These are phyloP conservation scores for Drosera capensis DNA, from an alignment of 148 eudicot species.

Conservation along the genomic window DNA sequence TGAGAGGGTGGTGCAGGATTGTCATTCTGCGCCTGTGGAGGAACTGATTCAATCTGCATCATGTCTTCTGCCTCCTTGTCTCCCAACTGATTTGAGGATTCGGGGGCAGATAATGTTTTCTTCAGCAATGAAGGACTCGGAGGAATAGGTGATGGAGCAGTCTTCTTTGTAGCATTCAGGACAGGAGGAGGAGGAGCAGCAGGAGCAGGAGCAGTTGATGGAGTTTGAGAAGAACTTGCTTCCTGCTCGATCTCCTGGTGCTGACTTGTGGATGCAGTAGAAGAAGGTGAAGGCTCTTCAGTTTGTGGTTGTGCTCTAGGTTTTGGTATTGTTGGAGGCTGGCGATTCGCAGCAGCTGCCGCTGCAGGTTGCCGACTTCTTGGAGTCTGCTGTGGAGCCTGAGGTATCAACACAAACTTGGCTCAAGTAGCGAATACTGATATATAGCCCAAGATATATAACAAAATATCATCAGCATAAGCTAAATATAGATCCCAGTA, in stretches of 20 bases:
- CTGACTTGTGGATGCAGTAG: constrained; percentile 35
- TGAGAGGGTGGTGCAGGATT: constrained; percentile 21
- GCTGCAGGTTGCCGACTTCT: constrained; percentile 28
- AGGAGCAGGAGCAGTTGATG: constrained; percentile 17
- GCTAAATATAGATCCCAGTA: too few species aligned
- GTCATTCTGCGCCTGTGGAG: constrained; percentile 20
- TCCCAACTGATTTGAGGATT: constrained; percentile 14
- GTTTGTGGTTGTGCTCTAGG: constrained; percentile 12
- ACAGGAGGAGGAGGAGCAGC: constrained; percentile 15
- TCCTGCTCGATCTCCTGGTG: constrained; percentile 25
- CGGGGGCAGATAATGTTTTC: constrained; percentile 10
- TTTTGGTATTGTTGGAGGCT: constrained; percentile 12
- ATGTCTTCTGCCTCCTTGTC: constrained; percentile 19
- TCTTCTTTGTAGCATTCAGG: constrained; percentile 15
- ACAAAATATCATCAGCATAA: background rate
- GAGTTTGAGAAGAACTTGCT: constrained; percentile 14
- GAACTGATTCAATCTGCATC: constrained; percentile 22
- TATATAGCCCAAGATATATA: background rate
- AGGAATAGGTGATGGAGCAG: constrained; percentile 10
- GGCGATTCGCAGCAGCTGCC: constrained; percentile 23
- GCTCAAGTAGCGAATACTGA: background rate
- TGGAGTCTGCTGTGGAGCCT: constrained; percentile 37
- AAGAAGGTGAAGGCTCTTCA: constrained; percentile 48
- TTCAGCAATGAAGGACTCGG: constrained; percentile 7
- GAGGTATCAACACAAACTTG: constrained; percentile 7